Conservation (phyloP, 257 asterid genomes). For the Solanum virginianum region DNA sequence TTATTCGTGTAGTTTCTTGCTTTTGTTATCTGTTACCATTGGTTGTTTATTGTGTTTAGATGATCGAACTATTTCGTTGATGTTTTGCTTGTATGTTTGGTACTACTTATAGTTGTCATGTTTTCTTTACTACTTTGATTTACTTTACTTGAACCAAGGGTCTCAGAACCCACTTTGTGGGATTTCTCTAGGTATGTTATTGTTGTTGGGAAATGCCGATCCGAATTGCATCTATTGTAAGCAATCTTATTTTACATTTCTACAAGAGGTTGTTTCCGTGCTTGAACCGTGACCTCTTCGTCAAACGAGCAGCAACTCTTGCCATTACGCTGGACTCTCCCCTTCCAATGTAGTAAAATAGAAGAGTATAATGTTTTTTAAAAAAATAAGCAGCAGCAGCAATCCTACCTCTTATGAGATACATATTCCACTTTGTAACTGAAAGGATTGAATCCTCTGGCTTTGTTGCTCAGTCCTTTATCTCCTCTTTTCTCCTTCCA, state of each 20-base stretch:
- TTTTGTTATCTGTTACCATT: accelerated
- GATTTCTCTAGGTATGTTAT: neutral
- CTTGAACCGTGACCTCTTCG: neutral
- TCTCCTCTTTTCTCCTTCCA: neutral
- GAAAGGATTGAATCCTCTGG: neutral
- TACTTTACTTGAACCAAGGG: neutral
- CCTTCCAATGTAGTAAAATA: neutral
- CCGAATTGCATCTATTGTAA: neutral
- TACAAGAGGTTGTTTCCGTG: neutral
- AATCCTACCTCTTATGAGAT: neutral
- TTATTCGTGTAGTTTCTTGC: neutral
- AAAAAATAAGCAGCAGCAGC: neutral
- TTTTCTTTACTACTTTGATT: neutral
- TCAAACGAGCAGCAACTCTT: neutral
- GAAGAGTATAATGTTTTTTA: neutral
- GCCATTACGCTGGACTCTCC: neutral
- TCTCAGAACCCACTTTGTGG: neutral
- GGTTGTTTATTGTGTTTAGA: neutral
- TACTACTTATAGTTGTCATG: neutral
- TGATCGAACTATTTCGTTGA: neutral
- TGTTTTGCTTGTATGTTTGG: neutral
- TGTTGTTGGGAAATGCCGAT: neutral
- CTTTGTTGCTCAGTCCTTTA: neutral
- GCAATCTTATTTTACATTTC: neutral
- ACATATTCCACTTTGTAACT: neutral